A percentile compares a stretch with the other conserved stretches of the same genome.
phyloP scores from a whole-genome alignment of 306 rosid genomes.

The Malus orientalis region DNA sequence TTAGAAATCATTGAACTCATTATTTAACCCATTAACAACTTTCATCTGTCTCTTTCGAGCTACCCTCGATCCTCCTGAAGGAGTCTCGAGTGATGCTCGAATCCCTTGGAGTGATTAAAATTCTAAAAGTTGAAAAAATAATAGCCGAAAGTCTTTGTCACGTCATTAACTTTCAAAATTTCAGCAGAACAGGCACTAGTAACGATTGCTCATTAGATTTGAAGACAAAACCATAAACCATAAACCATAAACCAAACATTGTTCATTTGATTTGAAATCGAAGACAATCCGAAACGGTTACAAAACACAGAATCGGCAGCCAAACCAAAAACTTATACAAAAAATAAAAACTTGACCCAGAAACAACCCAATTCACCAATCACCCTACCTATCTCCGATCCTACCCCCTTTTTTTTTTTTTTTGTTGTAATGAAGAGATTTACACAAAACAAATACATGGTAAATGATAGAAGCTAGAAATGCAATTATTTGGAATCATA shows the following conservation, averaged over 20 bases:
- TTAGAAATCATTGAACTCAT: too few species aligned
- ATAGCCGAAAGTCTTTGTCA: too few species aligned
- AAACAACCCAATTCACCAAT: background rate
- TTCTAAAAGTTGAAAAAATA: too few species aligned
- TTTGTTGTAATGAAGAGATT: background rate
- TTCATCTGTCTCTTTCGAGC: too few species aligned
- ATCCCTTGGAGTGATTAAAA: too few species aligned
- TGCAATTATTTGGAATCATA: background rate
- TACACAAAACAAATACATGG: background rate
- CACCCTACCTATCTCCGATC: background rate
- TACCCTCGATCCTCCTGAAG: too few species aligned
- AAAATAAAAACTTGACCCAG: background rate
- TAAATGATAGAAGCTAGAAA: background rate
- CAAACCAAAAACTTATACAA: background rate
- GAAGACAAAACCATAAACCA: too few species aligned
- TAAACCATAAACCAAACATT: background rate
- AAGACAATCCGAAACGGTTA: conserved; percentile 15
- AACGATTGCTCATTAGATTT: background rate
- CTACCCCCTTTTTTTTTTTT: too few species aligned
- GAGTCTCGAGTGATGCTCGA: too few species aligned
- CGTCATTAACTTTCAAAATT: too few species aligned
- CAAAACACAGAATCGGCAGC: conserved; percentile 14
- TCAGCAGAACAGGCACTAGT: background rate
- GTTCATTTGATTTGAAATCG: background rate
- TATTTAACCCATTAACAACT: too few species aligned